A percentile compares a stretch with the other conserved stretches of the same genome.
Conservation (phyloP, 345 rosid species). For the Triadica sebifera region DNA sequence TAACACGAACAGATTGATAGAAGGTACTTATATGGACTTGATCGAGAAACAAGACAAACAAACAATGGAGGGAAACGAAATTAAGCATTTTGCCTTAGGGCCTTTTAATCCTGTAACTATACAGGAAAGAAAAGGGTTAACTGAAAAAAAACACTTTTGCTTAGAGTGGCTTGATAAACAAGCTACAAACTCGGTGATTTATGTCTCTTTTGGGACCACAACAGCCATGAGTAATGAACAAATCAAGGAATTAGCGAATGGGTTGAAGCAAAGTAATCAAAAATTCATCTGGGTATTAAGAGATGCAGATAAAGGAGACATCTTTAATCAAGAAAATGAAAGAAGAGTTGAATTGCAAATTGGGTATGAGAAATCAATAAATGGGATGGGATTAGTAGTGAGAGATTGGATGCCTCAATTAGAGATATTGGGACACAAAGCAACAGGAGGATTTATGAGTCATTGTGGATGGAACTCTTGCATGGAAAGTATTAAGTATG, state of each 20-base stretch:
- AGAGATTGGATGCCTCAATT: constrained; percentile 68
- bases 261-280: constrained; percentile 43
- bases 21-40: constrained; percentile 33
- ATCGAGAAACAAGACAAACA: constrained; percentile 15
- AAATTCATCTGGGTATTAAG: constrained; percentile 62
- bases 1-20: constrained; percentile 44
- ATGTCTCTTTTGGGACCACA: constrained; percentile 54
- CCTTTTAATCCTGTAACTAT: constrained; percentile 41
- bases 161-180: constrained; percentile 51
- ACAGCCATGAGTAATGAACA: constrained; percentile 39
- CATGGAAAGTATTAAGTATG: constrained; percentile 61
- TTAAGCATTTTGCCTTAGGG: constrained; percentile 43
- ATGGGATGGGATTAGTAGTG: constrained; percentile 38
- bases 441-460: constrained; percentile 55
- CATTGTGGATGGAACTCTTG: constrained; percentile 78
- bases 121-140: not conserved
- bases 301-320: constrained; percentile 58
- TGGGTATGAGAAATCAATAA: constrained; percentile 40
- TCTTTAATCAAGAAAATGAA: constrained; percentile 28
- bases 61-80: not conserved
- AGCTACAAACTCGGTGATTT: constrained; percentile 33
- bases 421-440: constrained; percentile 46
- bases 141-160: constrained; percentile 9
- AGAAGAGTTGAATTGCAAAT: constrained; percentile 33
- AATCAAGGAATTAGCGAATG: constrained; percentile 41